Evolutionary conservation across 371 early-diverging fungal species (phyloP).

Genomic region (Mucor plumbeus): DNA sequence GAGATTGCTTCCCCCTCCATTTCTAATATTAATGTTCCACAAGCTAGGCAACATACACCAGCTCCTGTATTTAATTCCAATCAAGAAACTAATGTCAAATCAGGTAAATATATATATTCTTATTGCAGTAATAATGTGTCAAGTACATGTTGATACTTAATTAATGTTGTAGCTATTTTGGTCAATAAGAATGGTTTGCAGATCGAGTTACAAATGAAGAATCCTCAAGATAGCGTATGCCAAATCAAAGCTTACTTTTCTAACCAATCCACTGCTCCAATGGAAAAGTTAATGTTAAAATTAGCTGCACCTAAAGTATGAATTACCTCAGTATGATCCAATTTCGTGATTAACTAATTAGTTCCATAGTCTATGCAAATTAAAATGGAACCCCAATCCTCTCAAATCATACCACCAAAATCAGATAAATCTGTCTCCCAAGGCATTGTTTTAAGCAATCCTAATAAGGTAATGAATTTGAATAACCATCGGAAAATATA

Average conservation of each 20-base stretch:
- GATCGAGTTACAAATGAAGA: constrained; percentile 35
- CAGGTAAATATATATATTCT: neutral
- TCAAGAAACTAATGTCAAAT: neutral
- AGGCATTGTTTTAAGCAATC: constrained; percentile 59
- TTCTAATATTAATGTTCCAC: constrained; percentile 4
- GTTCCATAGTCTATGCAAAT: constrained; percentile 65
- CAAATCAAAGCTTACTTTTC: constrained; percentile 53
- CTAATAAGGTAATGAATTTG: constrained; percentile 44
- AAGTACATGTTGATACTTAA: neutral
- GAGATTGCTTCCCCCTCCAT: constrained; percentile 19
- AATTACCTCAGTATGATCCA: neutral
- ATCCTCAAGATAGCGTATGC: constrained; percentile 19
- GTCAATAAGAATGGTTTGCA: constrained; percentile 49
- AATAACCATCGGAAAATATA: neutral
- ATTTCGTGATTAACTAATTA: neutral
- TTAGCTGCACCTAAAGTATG: constrained; percentile 64
- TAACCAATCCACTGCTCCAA: constrained; percentile 55
- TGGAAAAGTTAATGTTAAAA: constrained; percentile 55
- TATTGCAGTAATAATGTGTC: neutral
- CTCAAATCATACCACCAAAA: constrained; percentile 62
- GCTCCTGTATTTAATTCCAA: neutral
- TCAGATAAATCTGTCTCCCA: constrained; percentile 65
- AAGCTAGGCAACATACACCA: constrained; percentile 9
- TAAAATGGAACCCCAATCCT: constrained; percentile 68
- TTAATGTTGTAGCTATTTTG: constrained; percentile 27